A percentile compares a stretch with the other conserved stretches of the same genome.
These are phyloP conservation scores for Canavalia ensiformis DNA, from an alignment of 306 rosid species.

Conservation along the genomic window DNA sequence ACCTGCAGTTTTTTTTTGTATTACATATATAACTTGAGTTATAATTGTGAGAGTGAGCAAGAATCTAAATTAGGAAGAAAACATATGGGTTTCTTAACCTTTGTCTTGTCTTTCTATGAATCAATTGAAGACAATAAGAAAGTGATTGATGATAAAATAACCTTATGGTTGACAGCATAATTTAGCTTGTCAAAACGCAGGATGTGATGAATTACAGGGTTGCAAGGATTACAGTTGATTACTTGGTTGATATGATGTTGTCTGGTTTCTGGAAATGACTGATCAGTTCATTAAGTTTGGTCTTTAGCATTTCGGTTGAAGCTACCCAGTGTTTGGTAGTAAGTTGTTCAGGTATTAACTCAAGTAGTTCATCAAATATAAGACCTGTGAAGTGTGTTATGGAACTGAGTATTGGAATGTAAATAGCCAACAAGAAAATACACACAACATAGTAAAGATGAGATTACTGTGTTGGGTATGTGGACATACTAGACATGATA, in stretches of 20 bases:
- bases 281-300: conserved; percentile 27
- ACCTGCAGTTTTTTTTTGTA: too few relatives aligned
- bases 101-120: conserved; percentile 18
- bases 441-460: too few relatives aligned
- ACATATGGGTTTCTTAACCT: background rate
- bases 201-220: background rate
- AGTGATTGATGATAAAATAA: conserved; percentile 23
- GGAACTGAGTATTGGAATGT: too few relatives aligned
- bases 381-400: too few relatives aligned
- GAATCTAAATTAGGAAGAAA: background rate
- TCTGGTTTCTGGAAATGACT: conserved; percentile 23
- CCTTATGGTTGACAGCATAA: conserved; percentile 18
- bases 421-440: too few relatives aligned
- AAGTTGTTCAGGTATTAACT: conserved; percentile 26
- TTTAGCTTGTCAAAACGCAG: conserved; percentile 29
- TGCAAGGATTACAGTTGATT: background rate
- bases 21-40: background rate
- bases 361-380: background rate
- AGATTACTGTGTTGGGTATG: too few relatives aligned
- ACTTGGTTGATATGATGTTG: conserved; percentile 17
- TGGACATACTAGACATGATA: too few relatives aligned
- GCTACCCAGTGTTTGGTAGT: conserved; percentile 22
- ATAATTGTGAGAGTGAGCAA: conserved; percentile 2
- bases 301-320: conserved; percentile 25
- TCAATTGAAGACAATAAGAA: conserved; percentile 7